Evolutionary conservation across 2,329 filamentous ascomycete genomes (phyloP).

Genomic region (Exophiala calicioides): DNA sequence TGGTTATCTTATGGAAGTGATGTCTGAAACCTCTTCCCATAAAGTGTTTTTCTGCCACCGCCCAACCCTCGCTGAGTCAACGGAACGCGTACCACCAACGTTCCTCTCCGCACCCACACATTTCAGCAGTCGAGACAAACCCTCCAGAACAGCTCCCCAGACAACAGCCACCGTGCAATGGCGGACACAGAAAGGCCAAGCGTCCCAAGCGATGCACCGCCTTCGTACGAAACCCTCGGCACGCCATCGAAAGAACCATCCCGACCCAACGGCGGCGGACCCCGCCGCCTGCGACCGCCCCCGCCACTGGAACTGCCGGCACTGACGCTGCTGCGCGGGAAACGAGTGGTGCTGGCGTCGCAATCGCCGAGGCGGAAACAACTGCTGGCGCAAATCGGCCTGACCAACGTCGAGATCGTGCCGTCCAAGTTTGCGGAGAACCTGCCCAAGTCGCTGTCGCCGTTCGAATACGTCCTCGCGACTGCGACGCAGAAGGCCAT

Average conservation of each 20-base stretch:
- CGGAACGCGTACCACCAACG: no score
- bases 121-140: neutral
- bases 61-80: slow-evolving; percentile 4
- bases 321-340: slow-evolving; percentile 71
- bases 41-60: slow-evolving; percentile 26
- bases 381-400: slow-evolving; percentile 75
- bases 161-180: slow-evolving; percentile 11
- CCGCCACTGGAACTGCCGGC: slow-evolving; percentile 76
- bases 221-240: slow-evolving; percentile 29
- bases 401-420: slow-evolving; percentile 77
- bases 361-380: slow-evolving; percentile 81
- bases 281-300: slow-evolving; percentile 26
- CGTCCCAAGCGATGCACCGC: slow-evolving; percentile 26
- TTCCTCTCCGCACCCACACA: neutral
- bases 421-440: slow-evolving; percentile 84
- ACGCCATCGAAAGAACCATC: slow-evolving; percentile 18
- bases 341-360: slow-evolving; percentile 85
- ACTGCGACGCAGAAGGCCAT: slow-evolving; percentile 84
- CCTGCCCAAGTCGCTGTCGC: slow-evolving; percentile 74
- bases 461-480: slow-evolving; percentile 86
- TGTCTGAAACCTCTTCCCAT: no score
- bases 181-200: slow-evolving; percentile 10
- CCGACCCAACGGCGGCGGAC: slow-evolving; percentile 18
- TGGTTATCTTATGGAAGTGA: no score
- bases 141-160: neutral